These are phyloP conservation scores for Lunularia cruciata DNA, from an alignment of 225 moss, liverwort and hornwort species.

Conservation along the genomic window DNA sequence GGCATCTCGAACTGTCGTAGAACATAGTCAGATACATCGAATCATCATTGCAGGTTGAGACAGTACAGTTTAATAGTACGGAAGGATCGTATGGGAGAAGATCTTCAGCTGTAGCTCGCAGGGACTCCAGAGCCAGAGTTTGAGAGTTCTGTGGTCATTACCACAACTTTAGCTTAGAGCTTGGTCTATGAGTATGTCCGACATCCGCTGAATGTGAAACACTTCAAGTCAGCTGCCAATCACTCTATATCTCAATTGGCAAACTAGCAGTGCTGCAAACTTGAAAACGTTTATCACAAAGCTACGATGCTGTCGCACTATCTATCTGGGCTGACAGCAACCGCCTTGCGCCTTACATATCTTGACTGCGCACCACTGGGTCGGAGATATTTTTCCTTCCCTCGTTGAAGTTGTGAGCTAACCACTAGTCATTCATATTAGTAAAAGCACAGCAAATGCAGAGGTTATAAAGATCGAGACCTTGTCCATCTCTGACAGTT, in stretches of 20 bases:
- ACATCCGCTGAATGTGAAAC: background rate
- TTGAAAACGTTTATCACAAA: no score
- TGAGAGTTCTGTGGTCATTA: constrained; percentile 49
- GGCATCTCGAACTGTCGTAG: no score
- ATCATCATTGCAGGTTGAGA: background rate
- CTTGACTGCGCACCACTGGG: no score
- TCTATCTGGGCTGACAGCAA: no score
- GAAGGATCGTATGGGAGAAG: constrained; percentile 70
- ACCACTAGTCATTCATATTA: no score
- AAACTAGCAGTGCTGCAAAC: background rate
- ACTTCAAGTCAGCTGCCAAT: background rate
- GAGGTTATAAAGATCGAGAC: constrained; percentile 21
- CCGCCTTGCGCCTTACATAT: no score
- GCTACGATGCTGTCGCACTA: no score
- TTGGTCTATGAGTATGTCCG: background rate
- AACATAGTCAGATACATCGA: background rate
- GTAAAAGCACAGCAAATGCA: no score
- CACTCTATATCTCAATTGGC: background rate
- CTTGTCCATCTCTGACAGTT: constrained; percentile 59
- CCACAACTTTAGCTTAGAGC: background rate
- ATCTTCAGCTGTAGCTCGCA: constrained; percentile 69
- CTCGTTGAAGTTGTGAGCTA: no score
- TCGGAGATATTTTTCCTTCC: no score
- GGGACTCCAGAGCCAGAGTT: constrained; percentile 57
- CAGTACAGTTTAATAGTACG: constrained; percentile 50